Evolutionary conservation across 2,329 filamentous ascomycete genomes (phyloP), one percentile per base, ranked within the genome.

Genomic region (Cucurbitaria berberidis): DNA sequence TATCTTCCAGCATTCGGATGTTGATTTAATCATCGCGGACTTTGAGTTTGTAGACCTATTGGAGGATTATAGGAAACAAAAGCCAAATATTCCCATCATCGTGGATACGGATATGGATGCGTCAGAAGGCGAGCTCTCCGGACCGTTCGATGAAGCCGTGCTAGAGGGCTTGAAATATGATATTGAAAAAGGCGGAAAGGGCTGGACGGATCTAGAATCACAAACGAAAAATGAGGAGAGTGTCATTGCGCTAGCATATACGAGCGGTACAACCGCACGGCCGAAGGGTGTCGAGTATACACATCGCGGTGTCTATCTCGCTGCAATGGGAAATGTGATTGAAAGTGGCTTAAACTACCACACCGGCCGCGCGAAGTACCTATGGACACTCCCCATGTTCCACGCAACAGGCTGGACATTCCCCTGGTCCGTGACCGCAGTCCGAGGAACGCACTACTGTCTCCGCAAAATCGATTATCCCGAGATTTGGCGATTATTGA

Each of bases 241-340:
- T 55, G 83, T 91, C 63, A 83, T 98, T 55, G 91, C 93, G 3
- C 86, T 99, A 49, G 91, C 93, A 1, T 98, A 98, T 74, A 99
- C 95, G 0, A 95, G 89, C 24, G 93, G 93, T 3, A 98, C 95
- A 1, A 98, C 95, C 0, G 92, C 93, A 0, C 82, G 84, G 26
- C 95, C 95, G 1, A 98, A 99, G 74, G 95, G 95, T 5, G 93
- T 97, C 3, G 87, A 96, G 49, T 97, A 89, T 70, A 97, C 91
- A 1, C 91, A 98, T 74, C 84, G 95, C 41, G 90, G 93, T 3
- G 86, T 86, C 7, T 99, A 98, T 70, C 81, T 99, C 11, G 93
- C 91, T 0, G 82, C 91, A 0, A 69, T 97, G 62, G 93, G 81
- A 10, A 98, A 98, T 72, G 80, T 98, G 0, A 85, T 98, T 52